Percentiles rank a stretch among this genome's conserved stretches.
These are phyloP conservation scores for Pseudogymnoascus sp. DNA, from an alignment of 2,329 filamentous ascomycete species.

Conservation along the genomic window DNA sequence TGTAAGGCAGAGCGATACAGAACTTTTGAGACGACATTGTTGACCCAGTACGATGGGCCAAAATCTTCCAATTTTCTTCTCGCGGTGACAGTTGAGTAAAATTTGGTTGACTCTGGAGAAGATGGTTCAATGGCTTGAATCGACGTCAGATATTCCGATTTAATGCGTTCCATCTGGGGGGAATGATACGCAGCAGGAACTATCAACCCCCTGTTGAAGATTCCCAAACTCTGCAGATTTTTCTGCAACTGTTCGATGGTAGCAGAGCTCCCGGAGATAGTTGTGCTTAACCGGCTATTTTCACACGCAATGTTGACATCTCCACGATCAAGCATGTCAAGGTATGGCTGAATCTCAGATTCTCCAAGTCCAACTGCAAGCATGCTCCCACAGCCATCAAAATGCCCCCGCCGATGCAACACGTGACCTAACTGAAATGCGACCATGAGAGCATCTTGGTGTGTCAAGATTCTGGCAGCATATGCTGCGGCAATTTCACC, in stretches of 20 bases:
- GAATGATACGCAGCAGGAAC: conserved; percentile 29
- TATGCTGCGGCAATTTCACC: conserved; percentile 44
- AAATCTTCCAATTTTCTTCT: conserved; percentile 21
- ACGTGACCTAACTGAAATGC: conserved; percentile 35
- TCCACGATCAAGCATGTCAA: conserved; percentile 22
- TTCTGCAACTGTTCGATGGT: conserved; percentile 23
- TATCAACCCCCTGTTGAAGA: conserved; percentile 25
- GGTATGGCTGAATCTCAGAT: conserved; percentile 25
- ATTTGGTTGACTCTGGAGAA: neutral
- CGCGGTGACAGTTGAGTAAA: conserved; percentile 11
- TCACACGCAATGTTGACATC: conserved; percentile 29
- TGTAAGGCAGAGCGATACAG: neutral
- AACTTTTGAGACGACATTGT: conserved; percentile 32
- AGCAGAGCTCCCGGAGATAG: conserved; percentile 24
- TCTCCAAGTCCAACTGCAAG: conserved; percentile 39
- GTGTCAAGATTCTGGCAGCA: conserved; percentile 30
- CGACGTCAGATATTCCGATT: conserved; percentile 19
- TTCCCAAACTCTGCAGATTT: conserved; percentile 20
- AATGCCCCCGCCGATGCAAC: conserved; percentile 18
- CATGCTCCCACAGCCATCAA: conserved; percentile 39
- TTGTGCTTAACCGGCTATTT: conserved; percentile 26
- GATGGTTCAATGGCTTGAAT: conserved; percentile 18
- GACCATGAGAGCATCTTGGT: conserved; percentile 31
- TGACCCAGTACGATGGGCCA: conserved; percentile 36
- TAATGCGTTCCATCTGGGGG: conserved; percentile 26